phyloP scores from a whole-genome alignment of 2,329 filamentous ascomycete genomes.

The Cucurbitaria berberidis region DNA sequence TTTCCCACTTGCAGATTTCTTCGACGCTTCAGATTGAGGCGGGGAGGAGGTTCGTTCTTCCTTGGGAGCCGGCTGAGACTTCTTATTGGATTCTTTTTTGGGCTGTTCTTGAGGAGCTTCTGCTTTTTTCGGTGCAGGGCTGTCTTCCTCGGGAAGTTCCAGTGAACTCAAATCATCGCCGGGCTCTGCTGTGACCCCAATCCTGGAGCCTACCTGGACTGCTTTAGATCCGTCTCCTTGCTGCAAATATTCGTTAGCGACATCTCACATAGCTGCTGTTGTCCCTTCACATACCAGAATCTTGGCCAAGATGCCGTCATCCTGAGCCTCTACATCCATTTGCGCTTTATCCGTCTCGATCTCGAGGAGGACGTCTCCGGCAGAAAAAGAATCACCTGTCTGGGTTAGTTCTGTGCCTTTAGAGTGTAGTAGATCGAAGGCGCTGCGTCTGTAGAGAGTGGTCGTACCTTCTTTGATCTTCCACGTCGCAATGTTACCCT shows the following conservation, averaged over 20 bases:
- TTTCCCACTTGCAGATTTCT: constrained; percentile 49
- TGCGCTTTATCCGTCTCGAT: constrained; percentile 95
- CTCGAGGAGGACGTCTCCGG: constrained; percentile 86
- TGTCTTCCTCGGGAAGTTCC: constrained; percentile 75
- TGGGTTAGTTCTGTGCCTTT: constrained; percentile 20
- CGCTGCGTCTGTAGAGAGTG: background rate
- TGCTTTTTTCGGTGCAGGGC: constrained; percentile 50
- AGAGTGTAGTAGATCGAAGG: background rate
- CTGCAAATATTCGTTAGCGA: constrained; percentile 32
- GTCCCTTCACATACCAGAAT: constrained; percentile 61
- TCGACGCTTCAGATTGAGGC: constrained; percentile 31
- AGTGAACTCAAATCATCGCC: constrained; percentile 79
- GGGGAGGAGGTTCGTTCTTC: constrained; percentile 45
- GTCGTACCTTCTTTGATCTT: constrained; percentile 76
- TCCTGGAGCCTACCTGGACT: constrained; percentile 78
- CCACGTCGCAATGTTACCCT: constrained; percentile 87
- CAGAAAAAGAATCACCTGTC: constrained; percentile 73
- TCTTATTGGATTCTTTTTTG: constrained; percentile 28
- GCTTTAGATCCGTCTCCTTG: constrained; percentile 74
- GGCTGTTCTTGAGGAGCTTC: constrained; percentile 42
- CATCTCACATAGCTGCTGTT: background rate
- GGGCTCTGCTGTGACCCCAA: constrained; percentile 80
- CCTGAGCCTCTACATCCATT: constrained; percentile 93
- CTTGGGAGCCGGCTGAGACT: constrained; percentile 36
- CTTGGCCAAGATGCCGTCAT: constrained; percentile 85